Evolutionary conservation across 371 early-diverging fungal species (phyloP).

Genomic region (Capillidium heterosporum): DNA sequence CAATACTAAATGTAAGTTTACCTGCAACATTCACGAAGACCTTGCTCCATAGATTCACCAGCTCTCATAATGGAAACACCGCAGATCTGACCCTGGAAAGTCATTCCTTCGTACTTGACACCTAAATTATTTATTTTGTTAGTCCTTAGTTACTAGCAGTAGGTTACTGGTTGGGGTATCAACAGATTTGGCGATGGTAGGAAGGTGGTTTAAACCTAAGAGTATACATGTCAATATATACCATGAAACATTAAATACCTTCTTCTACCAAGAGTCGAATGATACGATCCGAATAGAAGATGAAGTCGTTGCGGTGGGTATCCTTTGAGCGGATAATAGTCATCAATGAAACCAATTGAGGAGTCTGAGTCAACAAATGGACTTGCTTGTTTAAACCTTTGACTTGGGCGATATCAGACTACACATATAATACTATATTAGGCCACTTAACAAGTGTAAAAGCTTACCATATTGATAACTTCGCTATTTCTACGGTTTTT

Average conservation of each 20-base stretch:
- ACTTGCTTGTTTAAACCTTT: conserved; percentile 20
- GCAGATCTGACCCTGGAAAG: conserved; percentile 76
- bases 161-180: conserved; percentile 51
- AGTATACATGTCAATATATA: not conserved
- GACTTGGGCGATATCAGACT: not conserved
- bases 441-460: too few species aligned
- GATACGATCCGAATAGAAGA: conserved; percentile 84
- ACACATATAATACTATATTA: too few species aligned
- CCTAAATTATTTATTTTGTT: conserved; percentile 9
- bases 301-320: conserved; percentile 74
- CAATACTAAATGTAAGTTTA: conserved; percentile 7
- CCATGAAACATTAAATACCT: conserved; percentile 19
- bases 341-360: conserved; percentile 61
- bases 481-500: too few species aligned
- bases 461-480: too few species aligned
- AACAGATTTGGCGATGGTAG: conserved; percentile 59
- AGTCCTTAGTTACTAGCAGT: not conserved
- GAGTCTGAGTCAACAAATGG: conserved; percentile 46
- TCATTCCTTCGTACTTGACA: conserved; percentile 44
- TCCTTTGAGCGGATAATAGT: conserved; percentile 68
- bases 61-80: conserved; percentile 92
- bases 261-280: conserved; percentile 84
- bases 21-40: conserved; percentile 75
- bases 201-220: conserved; percentile 70
- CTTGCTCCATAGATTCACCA: conserved; percentile 88